phyloP scores from a whole-genome alignment of 352 stramenopile species.

The Phytopythium kandeliae region DNA sequence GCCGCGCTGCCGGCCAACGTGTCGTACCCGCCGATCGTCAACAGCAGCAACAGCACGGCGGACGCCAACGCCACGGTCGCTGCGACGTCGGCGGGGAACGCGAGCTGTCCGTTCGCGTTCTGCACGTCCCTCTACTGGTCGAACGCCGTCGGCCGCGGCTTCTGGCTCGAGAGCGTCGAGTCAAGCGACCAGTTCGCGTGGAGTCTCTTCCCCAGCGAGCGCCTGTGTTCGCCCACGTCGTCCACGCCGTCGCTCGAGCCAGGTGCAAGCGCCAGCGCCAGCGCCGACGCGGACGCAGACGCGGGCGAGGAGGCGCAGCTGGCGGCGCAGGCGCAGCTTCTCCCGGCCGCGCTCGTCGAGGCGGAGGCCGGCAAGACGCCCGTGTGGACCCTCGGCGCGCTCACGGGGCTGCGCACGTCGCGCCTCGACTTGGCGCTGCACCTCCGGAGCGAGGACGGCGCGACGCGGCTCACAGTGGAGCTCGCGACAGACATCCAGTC shows the following conservation, averaged over 20 bases:
- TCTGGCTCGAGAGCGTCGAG: constrained; percentile 53
- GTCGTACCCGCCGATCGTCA: constrained; percentile 18
- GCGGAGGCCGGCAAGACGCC: constrained; percentile 21
- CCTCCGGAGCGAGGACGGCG: constrained; percentile 34
- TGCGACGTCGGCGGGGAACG: constrained; percentile 8
- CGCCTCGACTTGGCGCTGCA: constrained; percentile 38
- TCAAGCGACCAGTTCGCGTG: constrained; percentile 32
- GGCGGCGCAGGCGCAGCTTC: not conserved
- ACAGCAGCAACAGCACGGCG: not conserved
- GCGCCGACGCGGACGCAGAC: constrained; percentile 1
- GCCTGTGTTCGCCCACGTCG: constrained; percentile 22
- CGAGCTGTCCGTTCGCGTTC: constrained; percentile 18
- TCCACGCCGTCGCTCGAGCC: constrained; percentile 10
- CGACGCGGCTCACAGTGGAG: constrained; percentile 43
- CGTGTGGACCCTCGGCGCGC: constrained; percentile 33
- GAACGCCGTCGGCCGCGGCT: constrained; percentile 29
- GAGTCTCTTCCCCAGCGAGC: constrained; percentile 27
- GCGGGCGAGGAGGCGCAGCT: constrained; percentile 2
- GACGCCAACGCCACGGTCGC: constrained; percentile 10
- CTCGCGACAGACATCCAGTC: constrained; percentile 36
- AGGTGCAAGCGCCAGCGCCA: too few species aligned
- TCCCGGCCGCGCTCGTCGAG: constrained; percentile 19
- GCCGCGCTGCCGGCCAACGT: constrained; percentile 14
- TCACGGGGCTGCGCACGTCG: constrained; percentile 8
- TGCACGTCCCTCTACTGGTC: constrained; percentile 42